Conservation (phyloP, 1,284 basidiomycete species). For the Sphagnurus paluster region DNA sequence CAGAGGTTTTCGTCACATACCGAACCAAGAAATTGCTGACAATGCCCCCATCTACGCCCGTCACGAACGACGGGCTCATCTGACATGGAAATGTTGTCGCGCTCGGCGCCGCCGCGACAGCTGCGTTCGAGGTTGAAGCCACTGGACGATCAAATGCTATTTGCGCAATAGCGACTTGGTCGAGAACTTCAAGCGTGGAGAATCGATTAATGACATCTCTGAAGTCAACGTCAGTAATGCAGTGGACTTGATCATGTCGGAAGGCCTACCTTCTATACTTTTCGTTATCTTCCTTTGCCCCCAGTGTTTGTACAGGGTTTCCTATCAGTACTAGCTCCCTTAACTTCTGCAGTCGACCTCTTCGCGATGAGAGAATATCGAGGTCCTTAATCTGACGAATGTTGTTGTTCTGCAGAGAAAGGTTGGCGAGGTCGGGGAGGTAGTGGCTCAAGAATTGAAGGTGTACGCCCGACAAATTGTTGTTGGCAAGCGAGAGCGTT, state of each 20-base stretch:
- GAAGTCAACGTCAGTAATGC: constrained; percentile 16
- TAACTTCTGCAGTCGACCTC: constrained; percentile 60
- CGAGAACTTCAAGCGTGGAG: constrained; percentile 69
- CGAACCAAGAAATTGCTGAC: constrained; percentile 78
- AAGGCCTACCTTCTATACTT: constrained; percentile 64
- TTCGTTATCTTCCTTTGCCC: constrained; percentile 56
- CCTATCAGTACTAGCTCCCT: constrained; percentile 79
- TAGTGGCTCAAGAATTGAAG: constrained; percentile 63
- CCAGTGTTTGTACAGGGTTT: constrained; percentile 75
- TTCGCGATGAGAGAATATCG: constrained; percentile 58
- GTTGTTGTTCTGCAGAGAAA: constrained; percentile 79
- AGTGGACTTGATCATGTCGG: constrained; percentile 2
- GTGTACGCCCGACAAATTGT: constrained; percentile 45
- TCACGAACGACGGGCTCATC: constrained; percentile 76
- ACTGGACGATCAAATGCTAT: constrained; percentile 71
- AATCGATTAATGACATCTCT: constrained; percentile 77
- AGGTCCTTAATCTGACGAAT: constrained; percentile 69
- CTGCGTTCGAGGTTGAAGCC: constrained; percentile 43
- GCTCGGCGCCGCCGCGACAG: constrained; percentile 38
- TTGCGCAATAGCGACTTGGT: constrained; percentile 71
- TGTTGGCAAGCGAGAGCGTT: constrained; percentile 78
- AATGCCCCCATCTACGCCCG: constrained; percentile 67
- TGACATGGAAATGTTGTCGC: constrained; percentile 71
- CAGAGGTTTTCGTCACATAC: constrained; percentile 48
- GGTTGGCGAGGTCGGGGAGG: constrained; percentile 72